Evolutionary conservation across 1,284 basidiomycete genomes (phyloP), one percentile per base, ranked within the genome.

Genomic region (Somion occarium): DNA sequence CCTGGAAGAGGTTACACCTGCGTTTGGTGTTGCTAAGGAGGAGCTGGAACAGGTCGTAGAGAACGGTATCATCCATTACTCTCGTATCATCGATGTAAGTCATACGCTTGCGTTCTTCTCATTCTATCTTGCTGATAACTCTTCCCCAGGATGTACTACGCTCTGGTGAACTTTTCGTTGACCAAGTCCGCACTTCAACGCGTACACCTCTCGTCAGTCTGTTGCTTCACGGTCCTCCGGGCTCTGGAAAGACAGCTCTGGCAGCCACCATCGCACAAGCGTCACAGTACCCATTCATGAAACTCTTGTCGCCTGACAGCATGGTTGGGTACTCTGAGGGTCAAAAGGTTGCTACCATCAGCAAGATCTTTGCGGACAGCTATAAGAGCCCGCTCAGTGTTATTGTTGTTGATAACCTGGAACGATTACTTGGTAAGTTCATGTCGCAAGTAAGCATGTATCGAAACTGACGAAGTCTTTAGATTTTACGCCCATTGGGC

Each of bases 401-500:
- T 11, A 86, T 99, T 53, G 93, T 99, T 12, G 88, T 99, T n/a
- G 97, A 99, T 64, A 92, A 85, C 59, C 78, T 98, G 54, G 94
- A 98, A 69, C 82, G 94, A 38, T 72, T 97, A 52, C 76, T 97
- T 48, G 92, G 92, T 91, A 50, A 56, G 83, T 67, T 7, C 1
- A 13, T 42, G 37, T 38, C 39, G 18, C 3, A 48, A 26, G n/a
- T 43, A 5, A 38, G 20, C 2, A 38, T 54, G 22, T 23, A 11
- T 52, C 50, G 15, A 51, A 30, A 19, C 20, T 38, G 34, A 51
- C 22, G 2, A 12, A 42, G 43, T 30, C 37, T 46, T 15, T 44
- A 93, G 94, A 97, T 59, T 99, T 93, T 89, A 95, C 95, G n/a
- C 93, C 95, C 3, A 91, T 99, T 69, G 96, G 96, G 1, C 93